A percentile compares a stretch with the other conserved stretches of the same genome.
Conservation (phyloP, 116 monocot species). For the Iris pallida region DNA sequence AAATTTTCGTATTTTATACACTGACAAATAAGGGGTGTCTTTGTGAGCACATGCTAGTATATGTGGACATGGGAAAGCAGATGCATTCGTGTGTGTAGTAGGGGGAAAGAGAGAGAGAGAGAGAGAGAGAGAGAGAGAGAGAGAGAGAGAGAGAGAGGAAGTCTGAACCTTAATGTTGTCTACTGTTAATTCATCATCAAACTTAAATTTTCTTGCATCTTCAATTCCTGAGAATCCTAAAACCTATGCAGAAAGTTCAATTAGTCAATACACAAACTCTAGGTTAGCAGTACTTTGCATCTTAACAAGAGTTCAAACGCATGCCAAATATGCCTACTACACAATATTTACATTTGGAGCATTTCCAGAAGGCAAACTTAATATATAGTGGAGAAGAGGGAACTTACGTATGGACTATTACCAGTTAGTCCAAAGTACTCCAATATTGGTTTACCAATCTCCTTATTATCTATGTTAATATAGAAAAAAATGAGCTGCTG, state of each 20-base stretch:
- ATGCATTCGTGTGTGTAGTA: too few relatives aligned
- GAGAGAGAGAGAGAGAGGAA: background rate
- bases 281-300: too few relatives aligned
- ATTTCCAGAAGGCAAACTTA: too few relatives aligned
- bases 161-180: conserved; percentile 54
- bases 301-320: background rate
- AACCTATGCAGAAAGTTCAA: conserved; percentile 36
- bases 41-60: too few relatives aligned
- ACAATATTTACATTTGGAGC: background rate
- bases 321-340: background rate
- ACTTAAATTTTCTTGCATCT: conserved; percentile 60
- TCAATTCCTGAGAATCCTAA: conserved; percentile 83
- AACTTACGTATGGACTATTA: conserved; percentile 24
- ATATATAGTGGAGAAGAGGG: too few relatives aligned
- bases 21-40: too few relatives aligned
- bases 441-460: conserved; percentile 65
- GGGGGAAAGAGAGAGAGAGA: too few relatives aligned
- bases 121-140: too few relatives aligned
- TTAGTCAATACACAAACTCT: too few relatives aligned
- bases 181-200: conserved; percentile 54
- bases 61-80: too few relatives aligned
- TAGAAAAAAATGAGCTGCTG: conserved; percentile 71
- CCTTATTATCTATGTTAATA: conserved; percentile 71
- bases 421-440: conserved; percentile 79
- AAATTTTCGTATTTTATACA: too few relatives aligned